Percentiles rank a stretch among this genome's conserved stretches.
Conservation (phyloP, 768 basidiomycete genomes). For the Xerocomus potaroensis region DNA sequence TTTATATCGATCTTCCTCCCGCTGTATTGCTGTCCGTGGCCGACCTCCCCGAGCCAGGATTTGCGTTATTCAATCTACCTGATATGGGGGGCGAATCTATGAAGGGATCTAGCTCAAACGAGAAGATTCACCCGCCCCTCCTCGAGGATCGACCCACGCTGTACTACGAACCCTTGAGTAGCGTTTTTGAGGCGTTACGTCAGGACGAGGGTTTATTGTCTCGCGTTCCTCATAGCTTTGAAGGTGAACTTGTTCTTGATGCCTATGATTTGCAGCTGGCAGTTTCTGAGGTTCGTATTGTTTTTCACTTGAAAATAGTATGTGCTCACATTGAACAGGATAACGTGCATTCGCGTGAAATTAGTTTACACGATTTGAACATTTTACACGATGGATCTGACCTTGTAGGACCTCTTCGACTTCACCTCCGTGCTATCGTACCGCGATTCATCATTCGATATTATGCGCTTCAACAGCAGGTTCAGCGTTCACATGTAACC, state of each 20-base stretch:
- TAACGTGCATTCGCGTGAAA: constrained; percentile 62
- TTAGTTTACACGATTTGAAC: constrained; percentile 69
- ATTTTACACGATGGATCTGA: constrained; percentile 63
- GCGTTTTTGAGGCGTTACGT: constrained; percentile 69
- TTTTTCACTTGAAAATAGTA: background rate
- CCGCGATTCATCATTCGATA: constrained; percentile 69
- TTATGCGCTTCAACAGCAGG: constrained; percentile 56
- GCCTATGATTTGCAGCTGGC: constrained; percentile 65
- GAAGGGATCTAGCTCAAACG: constrained; percentile 11
- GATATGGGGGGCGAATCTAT: constrained; percentile 23
- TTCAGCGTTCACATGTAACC: constrained; percentile 36
- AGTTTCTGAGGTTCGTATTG: constrained; percentile 55
- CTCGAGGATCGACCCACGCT: constrained; percentile 62
- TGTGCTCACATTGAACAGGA: constrained; percentile 42
- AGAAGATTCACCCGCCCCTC: constrained; percentile 38
- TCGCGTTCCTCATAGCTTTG: constrained; percentile 41
- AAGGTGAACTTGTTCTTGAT: constrained; percentile 64
- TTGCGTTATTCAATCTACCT: constrained; percentile 57
- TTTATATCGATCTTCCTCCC: constrained; percentile 74
- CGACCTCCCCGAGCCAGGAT: constrained; percentile 38
- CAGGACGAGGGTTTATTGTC: constrained; percentile 50
- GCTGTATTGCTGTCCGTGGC: constrained; percentile 50
- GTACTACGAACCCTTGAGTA: constrained; percentile 71
- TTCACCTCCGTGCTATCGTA: constrained; percentile 42
- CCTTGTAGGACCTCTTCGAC: constrained; percentile 57